A percentile compares a stretch with the other conserved stretches of the same genome.
Conservation (phyloP, 208 protist genomes). For the Leishmania major region DNA sequence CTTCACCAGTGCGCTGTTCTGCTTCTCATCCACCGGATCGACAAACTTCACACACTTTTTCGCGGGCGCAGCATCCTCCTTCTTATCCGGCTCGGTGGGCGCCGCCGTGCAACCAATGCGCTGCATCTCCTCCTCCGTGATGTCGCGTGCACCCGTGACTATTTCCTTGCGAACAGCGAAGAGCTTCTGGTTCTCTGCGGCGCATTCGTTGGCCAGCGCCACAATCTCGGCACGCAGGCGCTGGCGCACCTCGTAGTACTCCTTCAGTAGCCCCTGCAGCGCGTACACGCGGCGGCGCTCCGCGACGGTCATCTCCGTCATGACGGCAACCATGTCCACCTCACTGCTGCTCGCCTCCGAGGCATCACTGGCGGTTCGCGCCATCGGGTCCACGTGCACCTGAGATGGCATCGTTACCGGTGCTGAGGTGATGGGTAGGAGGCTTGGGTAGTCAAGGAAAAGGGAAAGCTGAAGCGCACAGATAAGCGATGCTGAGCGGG, state of each 20-base stretch:
- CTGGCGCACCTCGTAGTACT: constrained; percentile 41
- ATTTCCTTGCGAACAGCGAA: constrained; percentile 55
- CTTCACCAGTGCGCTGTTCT: constrained; percentile 28
- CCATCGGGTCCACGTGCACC: constrained; percentile 26
- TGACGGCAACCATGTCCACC: constrained; percentile 59
- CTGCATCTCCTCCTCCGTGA: constrained; percentile 65
- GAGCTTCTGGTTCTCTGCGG: constrained; percentile 23
- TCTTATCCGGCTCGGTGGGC: not conserved
- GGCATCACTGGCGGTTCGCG: constrained; percentile 30
- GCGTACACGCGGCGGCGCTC: constrained; percentile 67
- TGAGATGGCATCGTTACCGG: constrained; percentile 19
- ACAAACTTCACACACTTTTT: constrained; percentile 55
- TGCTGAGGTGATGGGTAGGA: not conserved
- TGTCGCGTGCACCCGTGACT: constrained; percentile 57
- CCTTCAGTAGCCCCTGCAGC: constrained; percentile 56
- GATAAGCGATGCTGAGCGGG: not conserved
- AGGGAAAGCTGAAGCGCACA: not conserved
- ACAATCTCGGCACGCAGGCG: constrained; percentile 46
- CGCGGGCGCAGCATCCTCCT: constrained; percentile 16
- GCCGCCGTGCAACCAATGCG: constrained; percentile 2
- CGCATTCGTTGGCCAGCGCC: constrained; percentile 35
- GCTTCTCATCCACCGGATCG: constrained; percentile 39
- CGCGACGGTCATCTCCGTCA: constrained; percentile 52
- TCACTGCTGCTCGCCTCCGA: constrained; percentile 29
- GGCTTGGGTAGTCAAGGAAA: not conserved